Base-by-base conservation (phyloP, 331 rosid genomes). In the Saraca asoca region DNA sequence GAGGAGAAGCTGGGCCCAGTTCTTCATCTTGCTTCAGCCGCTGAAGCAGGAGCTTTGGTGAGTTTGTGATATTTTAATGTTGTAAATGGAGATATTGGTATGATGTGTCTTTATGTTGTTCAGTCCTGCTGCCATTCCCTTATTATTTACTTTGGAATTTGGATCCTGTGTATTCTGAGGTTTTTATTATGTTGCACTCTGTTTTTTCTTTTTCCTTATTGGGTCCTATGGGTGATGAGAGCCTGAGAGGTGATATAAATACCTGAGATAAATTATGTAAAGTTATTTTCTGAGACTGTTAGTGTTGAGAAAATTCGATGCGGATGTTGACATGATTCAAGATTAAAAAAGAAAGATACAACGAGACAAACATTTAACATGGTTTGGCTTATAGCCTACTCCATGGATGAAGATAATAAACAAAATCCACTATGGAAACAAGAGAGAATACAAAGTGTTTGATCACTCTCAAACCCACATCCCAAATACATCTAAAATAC, bases 31-130 rank as follows among this genome's bases (percentile, higher is more conserved):
- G 95, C 82, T 71, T 93, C 96, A 7, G 98, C 98, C 52, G 92
- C 96, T 13, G 98, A 90, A 84, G 98, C 98, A 56, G 98, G 98
- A 71, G 86, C 82, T 68, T 73, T 90, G 95, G 98, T 93, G 82
- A 80, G 96, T 74, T 14, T 61, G 37, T 58, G 17, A 48, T 66
- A 80, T 68, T 48, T 33, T 41, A 61, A 34, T 62, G 13, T 15
- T 66, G 60, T 71, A 41, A 64, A 29, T 75, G 55, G 55, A 69
- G 31, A 24, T 24, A 24, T 24, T 24, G 31, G 31, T 24, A 24
- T 24, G 31, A 3, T 24, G 31, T 24, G 39, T 35, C 29, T 12
- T 5, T 51, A 31, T 64, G 38, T 54, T 70, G 65, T 49, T 59
- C 45, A 60, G 42, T 5, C 51, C 41, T 50, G 41, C 62, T 69